A percentile compares a stretch with the other conserved stretches of the same genome.
Evolutionary conservation across 257 asterid genomes (phyloP).

Genomic region (Catharanthus roseus): DNA sequence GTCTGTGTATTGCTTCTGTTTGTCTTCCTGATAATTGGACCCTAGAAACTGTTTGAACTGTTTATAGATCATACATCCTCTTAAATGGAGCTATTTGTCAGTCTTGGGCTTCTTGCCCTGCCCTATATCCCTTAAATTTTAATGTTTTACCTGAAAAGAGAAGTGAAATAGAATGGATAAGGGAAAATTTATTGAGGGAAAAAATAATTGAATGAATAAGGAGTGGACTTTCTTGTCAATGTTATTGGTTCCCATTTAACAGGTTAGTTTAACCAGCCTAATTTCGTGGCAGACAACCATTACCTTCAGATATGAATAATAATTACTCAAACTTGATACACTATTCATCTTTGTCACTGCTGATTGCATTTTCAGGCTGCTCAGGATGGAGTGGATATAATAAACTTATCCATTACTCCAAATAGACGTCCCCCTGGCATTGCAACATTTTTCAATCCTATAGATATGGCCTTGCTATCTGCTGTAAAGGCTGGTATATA

Average conservation of each 20-base stretch:
- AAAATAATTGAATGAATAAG: not conserved
- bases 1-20: not conserved
- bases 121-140: not conserved
- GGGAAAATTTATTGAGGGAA: not conserved
- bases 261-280: not conserved
- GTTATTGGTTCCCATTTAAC: not conserved
- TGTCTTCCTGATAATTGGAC: not conserved
- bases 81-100: not conserved
- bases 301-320: no score
- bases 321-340: not conserved
- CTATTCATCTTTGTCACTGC: not conserved
- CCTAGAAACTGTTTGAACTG: not conserved
- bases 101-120: not conserved
- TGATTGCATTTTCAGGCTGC: constrained; percentile 66
- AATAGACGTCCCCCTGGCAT: constrained; percentile 97
- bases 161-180: not conserved
- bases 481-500: constrained; percentile 82
- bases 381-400: constrained; percentile 87
- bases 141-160: not conserved
- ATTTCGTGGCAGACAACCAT: not conserved
- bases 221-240: not conserved
- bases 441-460: constrained; percentile 95
- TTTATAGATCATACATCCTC: not conserved
- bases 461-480: constrained; percentile 94
- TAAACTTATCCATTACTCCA: constrained; percentile 94